Base-by-base conservation (phyloP, 116 monocot genomes). In the Phalaenopsis hybrid region DNA sequence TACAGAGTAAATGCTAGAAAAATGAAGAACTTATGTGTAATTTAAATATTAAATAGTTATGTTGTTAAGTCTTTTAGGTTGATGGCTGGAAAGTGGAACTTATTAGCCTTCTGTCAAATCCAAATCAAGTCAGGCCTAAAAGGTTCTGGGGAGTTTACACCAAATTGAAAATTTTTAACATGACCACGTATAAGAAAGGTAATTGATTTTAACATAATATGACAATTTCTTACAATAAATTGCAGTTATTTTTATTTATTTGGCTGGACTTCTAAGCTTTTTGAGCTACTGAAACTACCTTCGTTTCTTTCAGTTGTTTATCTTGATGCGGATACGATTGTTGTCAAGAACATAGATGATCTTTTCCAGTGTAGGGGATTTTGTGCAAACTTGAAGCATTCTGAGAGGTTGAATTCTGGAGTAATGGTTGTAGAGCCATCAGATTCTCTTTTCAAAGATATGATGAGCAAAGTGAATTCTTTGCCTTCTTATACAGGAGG, bases 101-200 rank as follows among this genome's bases (percentile, higher is more conserved):
- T 82, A 99, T 99, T 79, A 95, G 82, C 76, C 84, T 99, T 76
- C 82, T 99, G 87, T 86, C 88, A 41, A 99, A 99, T 87, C 99
- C 99, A 86, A 99, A 99, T 87, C 86, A 85, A 80, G 81, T 87
- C 41, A 86, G 99, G 45, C 99, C 99, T 81, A 95, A 89, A 87
- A 92, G 99, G 79, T 99, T 99, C 83, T 99, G 99, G 99, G 99
- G 99, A 61, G 99, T 99, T 49, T 99, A 99, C 86, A 99, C 99
- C 51, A 99, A 99, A 77, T 77, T 99, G 55, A 99, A 99, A 81
- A 91, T 99, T 84, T 99, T 99, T 84, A 93, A 91, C 78, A 78
- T 99, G 93, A 99, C 95, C 80, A 87, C 31, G 43, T 99, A 99
- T 80, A 94, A 86, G 87, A 99, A 99, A 95, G 99, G 99, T 95